phyloP scores from a whole-genome alignment of 1,139 yeast species.

The Saccharomycopsis hybrid region DNA sequence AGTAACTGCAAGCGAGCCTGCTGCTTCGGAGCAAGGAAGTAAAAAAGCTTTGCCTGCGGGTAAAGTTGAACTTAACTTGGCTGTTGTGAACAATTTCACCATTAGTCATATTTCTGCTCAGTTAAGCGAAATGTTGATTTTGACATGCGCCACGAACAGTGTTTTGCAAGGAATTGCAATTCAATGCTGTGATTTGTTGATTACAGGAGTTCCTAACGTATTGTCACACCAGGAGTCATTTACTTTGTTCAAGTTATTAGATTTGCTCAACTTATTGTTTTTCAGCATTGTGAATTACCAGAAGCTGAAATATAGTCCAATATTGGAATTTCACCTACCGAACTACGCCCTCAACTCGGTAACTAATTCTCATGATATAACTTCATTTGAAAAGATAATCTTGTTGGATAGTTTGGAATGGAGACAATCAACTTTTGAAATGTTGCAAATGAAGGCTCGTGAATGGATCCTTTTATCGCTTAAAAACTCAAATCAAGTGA shows the following conservation, averaged over 20 bases:
- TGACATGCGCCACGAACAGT: slow-evolving; percentile 48
- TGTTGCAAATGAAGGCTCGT: slow-evolving; percentile 52
- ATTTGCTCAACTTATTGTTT: slow-evolving; percentile 69
- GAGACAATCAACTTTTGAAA: slow-evolving; percentile 62
- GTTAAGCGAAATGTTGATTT: slow-evolving; percentile 57
- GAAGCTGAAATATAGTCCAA: slow-evolving; percentile 78
- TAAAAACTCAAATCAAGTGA: slow-evolving; percentile 57
- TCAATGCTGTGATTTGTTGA: slow-evolving; percentile 66
- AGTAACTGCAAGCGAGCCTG: not conserved
- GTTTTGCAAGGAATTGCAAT: slow-evolving; percentile 75
- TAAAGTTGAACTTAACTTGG: not conserved
- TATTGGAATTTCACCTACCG: slow-evolving; percentile 58
- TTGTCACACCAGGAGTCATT: slow-evolving; percentile 63
- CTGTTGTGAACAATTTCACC: slow-evolving; percentile 32
- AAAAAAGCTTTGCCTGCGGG: not conserved
- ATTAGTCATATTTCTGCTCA: slow-evolving; percentile 64
- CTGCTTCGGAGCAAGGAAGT: not conserved
- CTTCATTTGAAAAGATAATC: slow-evolving; percentile 45
- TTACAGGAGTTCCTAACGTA: slow-evolving; percentile 69
- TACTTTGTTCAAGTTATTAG: slow-evolving; percentile 64
- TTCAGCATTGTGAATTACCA: slow-evolving; percentile 85
- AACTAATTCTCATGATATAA: slow-evolving; percentile 19
- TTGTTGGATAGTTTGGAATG: slow-evolving; percentile 76
- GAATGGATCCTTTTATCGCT: slow-evolving; percentile 59
- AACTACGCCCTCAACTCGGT: slow-evolving; percentile 27